These are phyloP conservation scores for Filobasidium floriforme DNA, from an alignment of 768 basidiomycete genomes.

Conservation along the genomic window DNA sequence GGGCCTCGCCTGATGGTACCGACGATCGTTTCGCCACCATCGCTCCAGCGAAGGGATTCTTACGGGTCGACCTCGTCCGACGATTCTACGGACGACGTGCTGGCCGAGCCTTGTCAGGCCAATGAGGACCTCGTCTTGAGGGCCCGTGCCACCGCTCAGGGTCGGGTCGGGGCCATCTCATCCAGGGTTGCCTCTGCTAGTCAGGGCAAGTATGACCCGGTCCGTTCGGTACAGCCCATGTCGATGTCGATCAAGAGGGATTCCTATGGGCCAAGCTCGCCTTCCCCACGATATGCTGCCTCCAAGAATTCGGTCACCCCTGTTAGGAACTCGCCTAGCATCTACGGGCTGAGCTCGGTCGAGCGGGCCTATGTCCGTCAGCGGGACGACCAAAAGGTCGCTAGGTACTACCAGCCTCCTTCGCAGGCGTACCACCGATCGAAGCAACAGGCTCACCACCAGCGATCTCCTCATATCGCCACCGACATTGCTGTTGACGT, in stretches of 20 bases:
- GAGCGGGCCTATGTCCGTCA: constrained; percentile 1
- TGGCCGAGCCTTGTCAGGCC: neutral
- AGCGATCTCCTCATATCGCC: neutral
- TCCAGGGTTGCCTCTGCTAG: neutral
- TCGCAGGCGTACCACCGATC: neutral
- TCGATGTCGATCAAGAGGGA: constrained; percentile 8
- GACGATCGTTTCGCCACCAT: constrained; percentile 3
- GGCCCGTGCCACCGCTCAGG: neutral
- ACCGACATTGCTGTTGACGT: neutral
- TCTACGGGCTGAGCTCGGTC: constrained; percentile 3
- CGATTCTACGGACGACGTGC: neutral
- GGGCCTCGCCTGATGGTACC: neutral
- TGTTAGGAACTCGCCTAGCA: neutral
- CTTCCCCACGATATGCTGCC: constrained; percentile 4
- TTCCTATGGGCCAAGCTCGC: constrained; percentile 18
- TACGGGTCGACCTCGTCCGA: neutral
- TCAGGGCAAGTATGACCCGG: neutral
- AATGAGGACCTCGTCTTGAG: constrained; percentile 7
- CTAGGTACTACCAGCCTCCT: constrained; percentile 5
- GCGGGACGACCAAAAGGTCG: constrained; percentile 4
- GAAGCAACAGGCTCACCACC: neutral
- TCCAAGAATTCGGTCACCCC: neutral
- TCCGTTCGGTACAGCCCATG: neutral
- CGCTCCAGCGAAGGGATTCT: constrained; percentile 5
- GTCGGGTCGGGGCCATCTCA: neutral